These are phyloP conservation scores for Fusarium pseudograminearum DNA, from an alignment of 2,329 filamentous ascomycete genomes.

Conservation along the genomic window DNA sequence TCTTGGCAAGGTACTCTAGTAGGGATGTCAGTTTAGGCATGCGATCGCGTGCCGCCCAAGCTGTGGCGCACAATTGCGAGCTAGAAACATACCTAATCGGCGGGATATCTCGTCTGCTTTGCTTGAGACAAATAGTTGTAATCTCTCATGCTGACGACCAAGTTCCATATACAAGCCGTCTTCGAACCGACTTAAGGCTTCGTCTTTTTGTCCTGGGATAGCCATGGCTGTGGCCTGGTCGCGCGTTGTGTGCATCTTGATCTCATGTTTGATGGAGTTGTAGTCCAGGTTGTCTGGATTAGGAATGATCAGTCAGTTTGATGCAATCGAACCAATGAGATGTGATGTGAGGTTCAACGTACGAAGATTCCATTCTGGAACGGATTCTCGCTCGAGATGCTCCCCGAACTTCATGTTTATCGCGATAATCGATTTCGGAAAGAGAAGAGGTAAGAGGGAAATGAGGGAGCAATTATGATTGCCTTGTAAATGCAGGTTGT, in stretches of 20 bases:
- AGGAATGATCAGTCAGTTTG: slow-evolving; percentile 14
- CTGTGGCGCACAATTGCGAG: slow-evolving; percentile 13
- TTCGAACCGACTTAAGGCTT: slow-evolving; percentile 72
- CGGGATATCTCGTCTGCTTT: slow-evolving; percentile 83
- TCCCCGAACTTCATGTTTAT: slow-evolving; percentile 56
- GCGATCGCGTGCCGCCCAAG: slow-evolving; percentile 29
- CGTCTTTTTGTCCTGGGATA: slow-evolving; percentile 78
- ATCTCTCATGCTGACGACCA: slow-evolving; percentile 79
- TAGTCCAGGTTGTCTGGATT: slow-evolving; percentile 86
- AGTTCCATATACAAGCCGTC: slow-evolving; percentile 77
- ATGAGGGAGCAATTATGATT: slow-evolving; percentile 9
- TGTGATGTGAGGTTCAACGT: slow-evolving; percentile 49
- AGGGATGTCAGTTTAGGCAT: slow-evolving; percentile 42
- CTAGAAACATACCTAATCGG: slow-evolving; percentile 68
- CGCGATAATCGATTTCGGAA: not conserved
- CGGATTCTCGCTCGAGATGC: slow-evolving; percentile 78
- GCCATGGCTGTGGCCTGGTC: slow-evolving; percentile 76
- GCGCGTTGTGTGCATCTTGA: slow-evolving; percentile 81
- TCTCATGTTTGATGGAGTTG: slow-evolving; percentile 85
- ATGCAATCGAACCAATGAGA: slow-evolving; percentile 2
- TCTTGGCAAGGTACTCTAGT: slow-evolving; percentile 62
- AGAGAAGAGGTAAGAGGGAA: not conserved
- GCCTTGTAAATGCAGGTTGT: slow-evolving; percentile 13
- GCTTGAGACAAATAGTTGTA: slow-evolving; percentile 81
- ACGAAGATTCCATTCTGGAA: slow-evolving; percentile 86